Evolutionary conservation across 2,329 filamentous ascomycete species (phyloP).

Genomic region (Phoma sp.): DNA sequence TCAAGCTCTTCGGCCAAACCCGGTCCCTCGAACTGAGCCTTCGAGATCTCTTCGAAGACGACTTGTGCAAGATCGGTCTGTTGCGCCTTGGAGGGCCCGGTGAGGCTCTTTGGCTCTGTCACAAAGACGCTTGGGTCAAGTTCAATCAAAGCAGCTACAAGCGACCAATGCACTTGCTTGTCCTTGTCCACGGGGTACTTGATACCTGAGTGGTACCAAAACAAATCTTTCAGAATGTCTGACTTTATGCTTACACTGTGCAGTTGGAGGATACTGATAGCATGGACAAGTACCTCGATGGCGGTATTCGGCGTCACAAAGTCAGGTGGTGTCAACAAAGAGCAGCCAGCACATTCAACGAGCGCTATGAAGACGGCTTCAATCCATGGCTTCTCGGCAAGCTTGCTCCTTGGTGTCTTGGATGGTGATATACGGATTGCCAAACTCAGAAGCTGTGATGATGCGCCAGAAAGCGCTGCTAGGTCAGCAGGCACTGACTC

Average conservation of each 20-base stretch:
- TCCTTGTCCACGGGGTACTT: slow-evolving; percentile 30
- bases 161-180: slow-evolving; percentile 36
- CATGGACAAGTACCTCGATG: slow-evolving; percentile 34
- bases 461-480: slow-evolving; percentile 32
- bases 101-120: slow-evolving; percentile 26
- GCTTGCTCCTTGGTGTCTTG: slow-evolving; percentile 50
- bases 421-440: slow-evolving; percentile 51
- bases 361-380: slow-evolving; percentile 51
- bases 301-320: slow-evolving; percentile 28
- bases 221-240: slow-evolving; percentile 38
- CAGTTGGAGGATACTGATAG: slow-evolving; percentile 33
- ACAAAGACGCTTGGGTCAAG: slow-evolving; percentile 46
- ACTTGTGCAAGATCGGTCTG: slow-evolving; percentile 36
- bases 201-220: slow-evolving; percentile 47
- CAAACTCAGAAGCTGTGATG: slow-evolving; percentile 51
- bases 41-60: slow-evolving; percentile 42
- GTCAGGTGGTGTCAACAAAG: slow-evolving; percentile 33
- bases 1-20: slow-evolving; percentile 14
- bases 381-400: slow-evolving; percentile 54
- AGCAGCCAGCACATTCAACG: slow-evolving; percentile 43
- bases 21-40: slow-evolving; percentile 20
- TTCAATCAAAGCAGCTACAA: slow-evolving; percentile 43
- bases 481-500: slow-evolving; percentile 31
- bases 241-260: slow-evolving; percentile 38
- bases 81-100: slow-evolving; percentile 17